Evolutionary conservation across 1,139 yeast species (phyloP).

Genomic region (Scheffersomyces insectosa): DNA sequence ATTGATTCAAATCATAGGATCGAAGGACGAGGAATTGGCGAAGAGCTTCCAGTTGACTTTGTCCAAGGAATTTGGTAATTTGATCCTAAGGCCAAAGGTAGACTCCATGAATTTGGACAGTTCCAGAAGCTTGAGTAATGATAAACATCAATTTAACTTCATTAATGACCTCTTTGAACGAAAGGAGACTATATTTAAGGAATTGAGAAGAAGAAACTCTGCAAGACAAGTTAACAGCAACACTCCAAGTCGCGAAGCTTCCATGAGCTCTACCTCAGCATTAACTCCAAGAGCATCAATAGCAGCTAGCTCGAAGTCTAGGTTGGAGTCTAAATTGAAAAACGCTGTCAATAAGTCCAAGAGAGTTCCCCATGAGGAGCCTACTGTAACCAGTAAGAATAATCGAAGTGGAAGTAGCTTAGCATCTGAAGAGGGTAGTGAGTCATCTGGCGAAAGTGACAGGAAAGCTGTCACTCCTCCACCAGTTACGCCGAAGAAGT

Average conservation of each 20-base stretch:
- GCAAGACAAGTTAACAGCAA: conserved; percentile 10
- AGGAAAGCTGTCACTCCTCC: conserved; percentile 17
- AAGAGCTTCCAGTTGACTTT: conserved; percentile 50
- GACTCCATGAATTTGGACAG: conserved; percentile 17
- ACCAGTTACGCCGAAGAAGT: conserved; percentile 21
- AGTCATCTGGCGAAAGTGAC: conserved; percentile 1
- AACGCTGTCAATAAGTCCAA: conserved; percentile 23
- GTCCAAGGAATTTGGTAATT: conserved; percentile 65
- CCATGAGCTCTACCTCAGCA: conserved; percentile 1
- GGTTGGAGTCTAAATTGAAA: conserved; percentile 35
- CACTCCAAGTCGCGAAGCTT: conserved; percentile 7
- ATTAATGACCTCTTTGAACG: conserved; percentile 62
- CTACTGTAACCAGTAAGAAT: background rate
- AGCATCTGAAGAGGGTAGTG: background rate
- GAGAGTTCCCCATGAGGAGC: background rate
- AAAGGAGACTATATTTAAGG: conserved; percentile 58
- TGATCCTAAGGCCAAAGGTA: conserved; percentile 58
- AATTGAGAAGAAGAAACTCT: conserved; percentile 43
- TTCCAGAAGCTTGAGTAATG: conserved; percentile 40
- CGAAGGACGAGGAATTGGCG: conserved; percentile 34
- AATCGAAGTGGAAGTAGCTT: conserved; percentile 4
- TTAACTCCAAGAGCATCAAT: conserved; percentile 7
- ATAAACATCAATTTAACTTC: conserved; percentile 59
- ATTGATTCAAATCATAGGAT: conserved; percentile 58
- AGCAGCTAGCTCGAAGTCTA: conserved; percentile 24